Evolutionary conservation across 2,329 filamentous ascomycete species (phyloP).

Genomic region (Colletotrichum abscissum): DNA sequence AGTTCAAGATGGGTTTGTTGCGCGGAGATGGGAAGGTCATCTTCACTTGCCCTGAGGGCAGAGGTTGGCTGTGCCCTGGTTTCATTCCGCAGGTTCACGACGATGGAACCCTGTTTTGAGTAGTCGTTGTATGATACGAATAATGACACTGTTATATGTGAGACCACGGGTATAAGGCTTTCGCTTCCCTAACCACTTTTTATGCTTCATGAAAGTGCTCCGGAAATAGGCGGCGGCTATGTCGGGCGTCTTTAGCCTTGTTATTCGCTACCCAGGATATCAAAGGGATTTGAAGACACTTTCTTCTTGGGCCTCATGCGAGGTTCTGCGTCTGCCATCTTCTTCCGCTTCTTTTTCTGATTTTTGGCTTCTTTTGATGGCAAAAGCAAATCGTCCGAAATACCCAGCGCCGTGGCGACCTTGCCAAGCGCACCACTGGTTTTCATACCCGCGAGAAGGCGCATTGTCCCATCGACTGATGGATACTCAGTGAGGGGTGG

Average conservation of each 20-base stretch:
- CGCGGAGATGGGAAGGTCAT: constrained; percentile 32
- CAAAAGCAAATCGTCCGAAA: constrained; percentile 2
- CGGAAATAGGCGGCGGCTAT: neutral
- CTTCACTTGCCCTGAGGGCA: constrained; percentile 36
- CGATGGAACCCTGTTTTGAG: constrained; percentile 30
- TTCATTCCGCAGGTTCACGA: constrained; percentile 33
- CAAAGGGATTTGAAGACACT: constrained; percentile 28
- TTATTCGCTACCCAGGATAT: constrained; percentile 20
- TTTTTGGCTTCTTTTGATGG: constrained; percentile 29
- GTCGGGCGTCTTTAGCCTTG: neutral
- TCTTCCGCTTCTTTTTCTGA: constrained; percentile 29
- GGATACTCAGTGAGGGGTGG: constrained; percentile 27
- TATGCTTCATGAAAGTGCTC: neutral
- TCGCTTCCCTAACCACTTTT: neutral
- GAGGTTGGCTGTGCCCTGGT: constrained; percentile 31
- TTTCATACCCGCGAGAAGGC: constrained; percentile 17
- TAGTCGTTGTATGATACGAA: neutral
- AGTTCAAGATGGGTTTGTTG: constrained; percentile 37
- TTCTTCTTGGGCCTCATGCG: constrained; percentile 18
- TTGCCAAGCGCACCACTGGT: neutral
- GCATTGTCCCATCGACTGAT: constrained; percentile 5
- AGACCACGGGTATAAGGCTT: neutral
- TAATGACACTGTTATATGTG: neutral
- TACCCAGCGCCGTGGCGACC: constrained; percentile 3
- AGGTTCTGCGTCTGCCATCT: neutral